Percentiles rank a stretch among this genome's conserved stretches.
These are phyloP conservation scores for Allium cepa DNA, from an alignment of 106 monocot species.

Conservation along the genomic window DNA sequence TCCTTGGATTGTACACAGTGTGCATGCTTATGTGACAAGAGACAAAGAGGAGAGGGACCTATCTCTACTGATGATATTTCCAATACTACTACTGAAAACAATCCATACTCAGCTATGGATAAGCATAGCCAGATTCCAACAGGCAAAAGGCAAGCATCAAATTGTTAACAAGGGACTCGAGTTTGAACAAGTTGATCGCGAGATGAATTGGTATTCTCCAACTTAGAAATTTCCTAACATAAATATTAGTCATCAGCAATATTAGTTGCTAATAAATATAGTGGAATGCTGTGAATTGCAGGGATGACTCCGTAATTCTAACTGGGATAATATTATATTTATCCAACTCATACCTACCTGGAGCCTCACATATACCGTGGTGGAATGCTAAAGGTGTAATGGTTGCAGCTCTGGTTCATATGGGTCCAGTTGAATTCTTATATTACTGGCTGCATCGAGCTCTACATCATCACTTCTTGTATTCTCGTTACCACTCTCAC, in stretches of 20 bases:
- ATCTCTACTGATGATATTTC: constrained; percentile 8
- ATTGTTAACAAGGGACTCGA: constrained; percentile 52
- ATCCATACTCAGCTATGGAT: constrained; percentile 52
- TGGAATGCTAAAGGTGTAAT: constrained; percentile 53
- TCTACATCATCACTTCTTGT: constrained; percentile 90
- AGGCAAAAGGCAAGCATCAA: constrained; percentile 34
- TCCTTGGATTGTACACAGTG: constrained; percentile 9
- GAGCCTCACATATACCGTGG: constrained; percentile 15
- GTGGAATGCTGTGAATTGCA: constrained; percentile 13
- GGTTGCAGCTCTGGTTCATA: constrained; percentile 36
- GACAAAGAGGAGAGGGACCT: constrained; percentile 8
- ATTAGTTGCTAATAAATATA: no score
- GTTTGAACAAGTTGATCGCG: constrained; percentile 71
- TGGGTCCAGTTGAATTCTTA: constrained; percentile 84
- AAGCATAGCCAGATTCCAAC: constrained; percentile 43
- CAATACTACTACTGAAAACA: constrained; percentile 8
- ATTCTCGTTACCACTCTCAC: constrained; percentile 93
- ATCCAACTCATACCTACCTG: constrained; percentile 14
- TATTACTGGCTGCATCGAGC: constrained; percentile 98
- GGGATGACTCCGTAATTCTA: constrained; percentile 83
- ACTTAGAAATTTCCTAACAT: not conserved
- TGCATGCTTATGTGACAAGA: constrained; percentile 4
- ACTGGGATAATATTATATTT: constrained; percentile 46
- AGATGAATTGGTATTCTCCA: constrained; percentile 39
- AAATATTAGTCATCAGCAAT: not conserved